Evolutionary conservation across 2,329 filamentous ascomycete genomes (phyloP), one percentile per base, ranked within the genome.

Genomic region (Metarhizium rileyi): DNA sequence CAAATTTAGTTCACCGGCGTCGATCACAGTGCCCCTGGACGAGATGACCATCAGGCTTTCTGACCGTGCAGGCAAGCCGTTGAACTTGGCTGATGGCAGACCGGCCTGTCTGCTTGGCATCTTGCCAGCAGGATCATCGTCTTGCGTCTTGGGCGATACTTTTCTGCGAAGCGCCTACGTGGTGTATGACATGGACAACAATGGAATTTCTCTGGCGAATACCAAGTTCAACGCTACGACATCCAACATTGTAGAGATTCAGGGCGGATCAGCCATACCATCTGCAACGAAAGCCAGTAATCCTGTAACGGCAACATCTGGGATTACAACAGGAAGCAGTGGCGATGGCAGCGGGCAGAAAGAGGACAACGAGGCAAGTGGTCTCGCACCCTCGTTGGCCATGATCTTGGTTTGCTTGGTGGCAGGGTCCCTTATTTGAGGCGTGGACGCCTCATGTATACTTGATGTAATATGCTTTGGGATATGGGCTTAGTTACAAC

Each of bases 101-200:
- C 57, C 69, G 1, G 77, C 80, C 8, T 89, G 85, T 55, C 70
- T 83, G 33, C 86, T 88, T 58, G 85, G 84, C 50, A 76, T 89
- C 53, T 72, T 77, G 3, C 80, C 82, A 1, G 74, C 81, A 1
- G 74, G 73, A 2, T 55, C 64, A 1, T 70, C 74, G 27, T 75
- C 76, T n/a, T 74, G 76, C 41, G 78, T 87, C 2, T 69, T 90
- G 26, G 86, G 86, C 16, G 86, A 89, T 61, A 86, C 85, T 0
- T 90, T 90, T 63, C 70, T 90, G 49, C 74, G 86, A 44, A 84
- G 81, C 33, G 85, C 85, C 0, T 90, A 90, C 57, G 76, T 87
- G 14, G 85, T 90, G 10, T 89, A 86, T 61, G 84, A 89, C 61
- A 70, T 88, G 22, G 78, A 73, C 26, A 87, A 86, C 63, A 81